phyloP scores from a whole-genome alignment of 1,284 basidiomycete genomes.

The Cutaneotrichosporon mucoides region DNA sequence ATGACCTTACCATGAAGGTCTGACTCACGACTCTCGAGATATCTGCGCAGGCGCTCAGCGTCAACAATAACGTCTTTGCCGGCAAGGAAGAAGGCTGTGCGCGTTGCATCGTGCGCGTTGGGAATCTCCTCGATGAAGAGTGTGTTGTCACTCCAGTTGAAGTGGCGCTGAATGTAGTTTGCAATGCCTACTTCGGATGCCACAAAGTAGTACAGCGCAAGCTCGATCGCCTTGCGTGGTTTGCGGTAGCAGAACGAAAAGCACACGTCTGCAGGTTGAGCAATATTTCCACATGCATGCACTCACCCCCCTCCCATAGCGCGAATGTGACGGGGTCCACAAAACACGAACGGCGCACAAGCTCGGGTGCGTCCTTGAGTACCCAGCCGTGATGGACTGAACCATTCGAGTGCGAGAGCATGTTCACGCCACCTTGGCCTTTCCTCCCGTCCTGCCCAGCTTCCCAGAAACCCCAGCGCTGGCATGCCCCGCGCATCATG shows the following conservation, averaged over 20 bases:
- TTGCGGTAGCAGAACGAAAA: constrained; percentile 78
- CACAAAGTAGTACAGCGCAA: constrained; percentile 82
- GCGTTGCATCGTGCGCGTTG: constrained; percentile 56
- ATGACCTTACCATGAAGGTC: too few species aligned
- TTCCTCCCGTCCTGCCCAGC: constrained; percentile 16
- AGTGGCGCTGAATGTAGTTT: constrained; percentile 68
- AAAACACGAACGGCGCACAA: constrained; percentile 72
- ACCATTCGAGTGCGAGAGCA: constrained; percentile 80
- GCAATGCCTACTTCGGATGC: constrained; percentile 78
- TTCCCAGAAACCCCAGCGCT: constrained; percentile 59
- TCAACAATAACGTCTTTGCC: constrained; percentile 75
- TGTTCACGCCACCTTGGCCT: constrained; percentile 57
- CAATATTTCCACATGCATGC: too few species aligned
- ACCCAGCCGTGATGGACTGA: constrained; percentile 52
- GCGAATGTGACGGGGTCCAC: constrained; percentile 78
- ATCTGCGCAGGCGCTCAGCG: constrained; percentile 68
- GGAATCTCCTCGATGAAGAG: constrained; percentile 86
- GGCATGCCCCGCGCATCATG: constrained; percentile 61
- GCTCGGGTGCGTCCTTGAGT: constrained; percentile 67
- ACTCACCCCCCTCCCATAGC: constrained; percentile 78
- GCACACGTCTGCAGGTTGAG: constrained; percentile 82
- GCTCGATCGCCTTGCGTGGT: constrained; percentile 63
- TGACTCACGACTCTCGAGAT: constrained; percentile 65
- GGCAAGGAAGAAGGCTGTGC: constrained; percentile 65
- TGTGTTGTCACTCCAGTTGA: constrained; percentile 74